Percentiles rank a stretch among this genome's conserved stretches.
These are phyloP conservation scores for Pichia californica DNA, from an alignment of 805 yeast species.

Conservation along the genomic window DNA sequence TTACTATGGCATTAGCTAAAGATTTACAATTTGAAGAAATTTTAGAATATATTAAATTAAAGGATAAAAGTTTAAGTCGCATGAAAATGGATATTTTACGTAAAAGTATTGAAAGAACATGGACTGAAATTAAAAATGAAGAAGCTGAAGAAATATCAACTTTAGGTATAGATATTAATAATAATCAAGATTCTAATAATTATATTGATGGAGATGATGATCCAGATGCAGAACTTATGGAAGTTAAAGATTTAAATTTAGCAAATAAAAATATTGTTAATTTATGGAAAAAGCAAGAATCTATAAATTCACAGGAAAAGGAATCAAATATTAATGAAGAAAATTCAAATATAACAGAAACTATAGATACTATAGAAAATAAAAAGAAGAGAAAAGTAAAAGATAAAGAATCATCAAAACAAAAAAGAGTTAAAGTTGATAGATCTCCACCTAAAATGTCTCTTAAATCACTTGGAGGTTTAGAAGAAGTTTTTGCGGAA, in stretches of 20 bases:
- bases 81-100: slow-evolving; percentile 60
- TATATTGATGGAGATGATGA: slow-evolving; percentile 22
- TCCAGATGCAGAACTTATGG: slow-evolving; percentile 48
- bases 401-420: slow-evolving; percentile 34
- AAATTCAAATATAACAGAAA: slow-evolving; percentile 26
- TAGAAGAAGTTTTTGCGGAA: slow-evolving; percentile 78
- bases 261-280: slow-evolving; percentile 73
- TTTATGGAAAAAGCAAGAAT: slow-evolving; percentile 46
- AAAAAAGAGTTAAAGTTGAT: slow-evolving; percentile 32
- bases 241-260: slow-evolving; percentile 55
- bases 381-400: slow-evolving; percentile 31
- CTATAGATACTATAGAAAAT: slow-evolving; percentile 11
- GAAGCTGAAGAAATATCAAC: slow-evolving; percentile 51
- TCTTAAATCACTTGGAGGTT: slow-evolving; percentile 79
- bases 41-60: slow-evolving; percentile 51
- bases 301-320: too few relatives aligned
- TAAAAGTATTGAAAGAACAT: slow-evolving; percentile 55
- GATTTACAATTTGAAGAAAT: slow-evolving; percentile 49
- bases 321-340: neutral
- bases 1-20: slow-evolving; percentile 50
- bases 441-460: slow-evolving; percentile 65
- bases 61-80: slow-evolving; percentile 62
- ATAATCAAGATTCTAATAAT: neutral
- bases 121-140: slow-evolving; percentile 49
- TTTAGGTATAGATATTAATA: slow-evolving; percentile 23